Evolutionary conservation across 768 basidiomycete genomes (phyloP), one percentile per base, ranked within the genome.

Genomic region (Termitomyces sp.): DNA sequence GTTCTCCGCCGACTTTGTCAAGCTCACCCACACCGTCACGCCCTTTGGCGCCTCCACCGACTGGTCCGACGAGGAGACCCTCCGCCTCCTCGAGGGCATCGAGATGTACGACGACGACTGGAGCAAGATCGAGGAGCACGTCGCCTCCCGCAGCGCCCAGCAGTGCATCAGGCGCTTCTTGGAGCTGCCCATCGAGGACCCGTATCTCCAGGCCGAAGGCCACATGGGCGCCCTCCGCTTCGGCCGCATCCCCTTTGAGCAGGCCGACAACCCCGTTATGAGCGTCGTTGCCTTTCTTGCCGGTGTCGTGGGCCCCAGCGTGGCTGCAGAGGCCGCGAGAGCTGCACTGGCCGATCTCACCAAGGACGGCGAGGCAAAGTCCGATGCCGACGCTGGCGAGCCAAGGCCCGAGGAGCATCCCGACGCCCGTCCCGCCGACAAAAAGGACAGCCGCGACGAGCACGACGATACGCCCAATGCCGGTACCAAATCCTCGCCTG

Each of bases 21-120:
- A 90, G 66, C 80, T 94, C 61, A 82, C 88, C 5, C 68, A 71
- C 14, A 70, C 72, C 59, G 76, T 65, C 61, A 78, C 71, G 53
- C 72, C 79, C 51, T 61, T 74, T 60, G 68, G 78, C 30, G 73
- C 70, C 12, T 65, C 71, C 0, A 61, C 59, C 16, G 84, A 88
- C 58, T 99, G 97, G 97, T 79, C 84, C 1, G 95, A 97, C 67
- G 89, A 94, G 67, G 97, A 99, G 70, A 79, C 88, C 19, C 72
- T 99, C 10, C 72, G 91, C 8, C 77, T 99, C 5, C 79, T 99
- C n/a, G 97, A 99, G 69, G 97, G 88, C 16, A 83, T 99, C 42
- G 97, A 99, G 72, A 97, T 99, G 92, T 93, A 86, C 69, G 94
- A 97, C 62, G 96, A 98, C 65, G 96, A 98, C 66, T 99, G 96